Percentiles rank a stretch among this genome's conserved stretches.
phyloP scores from a whole-genome alignment of 2,329 filamentous ascomycete genomes.

The Ceratocystiopsis minuta region DNA sequence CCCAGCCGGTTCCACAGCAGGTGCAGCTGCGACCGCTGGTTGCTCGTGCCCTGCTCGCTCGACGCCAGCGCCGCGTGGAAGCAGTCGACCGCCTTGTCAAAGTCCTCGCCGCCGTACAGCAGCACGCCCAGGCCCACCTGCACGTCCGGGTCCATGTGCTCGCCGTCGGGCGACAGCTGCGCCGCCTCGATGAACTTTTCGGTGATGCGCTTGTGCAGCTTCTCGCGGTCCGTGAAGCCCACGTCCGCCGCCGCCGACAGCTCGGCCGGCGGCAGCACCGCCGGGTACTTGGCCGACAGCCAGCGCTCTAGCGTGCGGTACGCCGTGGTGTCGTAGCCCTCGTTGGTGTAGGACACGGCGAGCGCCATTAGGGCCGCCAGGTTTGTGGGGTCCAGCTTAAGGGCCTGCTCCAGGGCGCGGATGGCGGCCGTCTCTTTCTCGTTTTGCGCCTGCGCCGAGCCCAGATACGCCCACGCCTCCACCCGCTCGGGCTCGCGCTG shows the following conservation, averaged over 20 bases:
- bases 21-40: conserved; percentile 73
- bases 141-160: conserved; percentile 95
- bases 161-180: conserved; percentile 76
- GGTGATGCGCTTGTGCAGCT: conserved; percentile 80
- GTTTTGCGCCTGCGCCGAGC: conserved; percentile 88
- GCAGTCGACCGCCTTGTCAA: conserved; percentile 96
- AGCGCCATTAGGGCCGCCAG: conserved; percentile 84
- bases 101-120: conserved; percentile 95
- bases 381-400: conserved; percentile 76
- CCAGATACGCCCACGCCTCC: conserved; percentile 85
- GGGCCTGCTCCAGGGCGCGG: conserved; percentile 74
- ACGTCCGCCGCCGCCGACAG: conserved; percentile 64
- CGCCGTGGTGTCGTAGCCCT: conserved; percentile 92
- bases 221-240: conserved; percentile 82
- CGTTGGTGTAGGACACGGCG: conserved; percentile 94
- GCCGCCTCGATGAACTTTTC: conserved; percentile 82
- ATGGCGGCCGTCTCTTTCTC: conserved; percentile 97
- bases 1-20: conserved; percentile 95
- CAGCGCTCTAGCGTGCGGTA: conserved; percentile 93
- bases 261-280: conserved; percentile 54
- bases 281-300: conserved; percentile 88
- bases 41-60: conserved; percentile 66
- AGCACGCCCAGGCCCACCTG: conserved; percentile 93
- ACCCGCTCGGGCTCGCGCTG: conserved; percentile 78
- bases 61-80: conserved; percentile 82